phyloP scores from a whole-genome alignment of 768 basidiomycete species.

The Lentinula lateritia region DNA sequence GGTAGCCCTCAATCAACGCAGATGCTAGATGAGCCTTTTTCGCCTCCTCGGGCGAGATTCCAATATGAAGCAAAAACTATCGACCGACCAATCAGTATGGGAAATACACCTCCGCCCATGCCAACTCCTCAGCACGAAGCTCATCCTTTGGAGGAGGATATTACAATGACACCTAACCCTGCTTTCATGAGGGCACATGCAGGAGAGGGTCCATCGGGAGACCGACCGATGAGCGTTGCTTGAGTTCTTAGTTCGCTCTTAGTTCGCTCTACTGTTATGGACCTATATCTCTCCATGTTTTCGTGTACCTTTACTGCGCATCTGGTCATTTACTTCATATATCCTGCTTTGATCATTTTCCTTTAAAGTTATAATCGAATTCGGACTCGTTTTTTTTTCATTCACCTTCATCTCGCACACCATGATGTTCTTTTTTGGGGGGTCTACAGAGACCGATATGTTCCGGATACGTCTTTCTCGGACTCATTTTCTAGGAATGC shows the following conservation, averaged over 20 bases:
- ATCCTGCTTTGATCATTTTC: neutral
- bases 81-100: slow-evolving; percentile 10
- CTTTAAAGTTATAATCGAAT: neutral
- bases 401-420: neutral
- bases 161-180: slow-evolving; percentile 8
- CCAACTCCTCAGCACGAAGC: neutral
- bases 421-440: neutral
- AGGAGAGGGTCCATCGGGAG: neutral
- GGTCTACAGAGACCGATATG: neutral
- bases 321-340: neutral
- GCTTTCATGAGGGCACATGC: slow-evolving; percentile 6
- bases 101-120: neutral
- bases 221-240: slow-evolving; percentile 11
- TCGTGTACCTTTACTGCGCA: neutral
- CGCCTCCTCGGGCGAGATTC: slow-evolving; percentile 3
- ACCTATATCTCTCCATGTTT: neutral
- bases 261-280: neutral
- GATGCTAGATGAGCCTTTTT: neutral
- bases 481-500: neutral
- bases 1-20: neutral
- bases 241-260: neutral
- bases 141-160: slow-evolving; percentile 8
- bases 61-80: slow-evolving; percentile 1
- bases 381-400: neutral
- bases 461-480: neutral